These are phyloP conservation scores for Carex cristatella DNA, from an alignment of 176 grass and related monocot genomes.

Conservation along the genomic window DNA sequence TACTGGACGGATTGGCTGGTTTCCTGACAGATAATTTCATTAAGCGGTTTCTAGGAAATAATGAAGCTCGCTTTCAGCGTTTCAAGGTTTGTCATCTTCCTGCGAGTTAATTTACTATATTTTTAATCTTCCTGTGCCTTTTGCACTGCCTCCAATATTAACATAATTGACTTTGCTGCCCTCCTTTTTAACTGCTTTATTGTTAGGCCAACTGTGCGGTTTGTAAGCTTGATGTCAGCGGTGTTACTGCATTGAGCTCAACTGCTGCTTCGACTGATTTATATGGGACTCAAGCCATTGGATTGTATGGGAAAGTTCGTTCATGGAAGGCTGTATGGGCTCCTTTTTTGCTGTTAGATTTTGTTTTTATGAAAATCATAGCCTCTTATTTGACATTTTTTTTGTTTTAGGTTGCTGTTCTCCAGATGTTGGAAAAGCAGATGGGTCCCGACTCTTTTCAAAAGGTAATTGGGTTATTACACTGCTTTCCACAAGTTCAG, in stretches of 20 bases:
- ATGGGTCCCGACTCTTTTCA: slow-evolving; percentile 91
- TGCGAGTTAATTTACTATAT: neutral
- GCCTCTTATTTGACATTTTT: slow-evolving; percentile 23
- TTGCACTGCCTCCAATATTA: neutral
- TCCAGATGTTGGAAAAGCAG: slow-evolving; percentile 99
- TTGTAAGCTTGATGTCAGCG: slow-evolving; percentile 75
- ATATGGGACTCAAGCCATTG: slow-evolving; percentile 89
- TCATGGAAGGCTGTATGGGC: slow-evolving; percentile 90
- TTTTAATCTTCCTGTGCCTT: neutral
- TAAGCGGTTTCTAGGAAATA: slow-evolving; percentile 90
- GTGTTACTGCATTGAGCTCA: slow-evolving; percentile 77
- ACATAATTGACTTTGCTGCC: neutral
- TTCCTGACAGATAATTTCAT: slow-evolving; percentile 90
- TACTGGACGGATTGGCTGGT: slow-evolving; percentile 92
- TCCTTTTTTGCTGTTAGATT: neutral
- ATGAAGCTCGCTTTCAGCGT: slow-evolving; percentile 81
- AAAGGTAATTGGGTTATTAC: slow-evolving; percentile 41
- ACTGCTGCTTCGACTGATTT: slow-evolving; percentile 78
- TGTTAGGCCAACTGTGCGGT: slow-evolving; percentile 79
- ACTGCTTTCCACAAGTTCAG: slow-evolving; percentile 17
- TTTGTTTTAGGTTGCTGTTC: slow-evolving; percentile 67
- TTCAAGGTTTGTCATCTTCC: slow-evolving; percentile 60
- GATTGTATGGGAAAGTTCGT: slow-evolving; percentile 90
- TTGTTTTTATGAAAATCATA: neutral
- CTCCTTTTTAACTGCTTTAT: neutral